Percentiles rank a stretch among this genome's conserved stretches.
These are phyloP conservation scores for Monosporozyma aquatica DNA, from an alignment of 805 yeast genomes.

Conservation along the genomic window DNA sequence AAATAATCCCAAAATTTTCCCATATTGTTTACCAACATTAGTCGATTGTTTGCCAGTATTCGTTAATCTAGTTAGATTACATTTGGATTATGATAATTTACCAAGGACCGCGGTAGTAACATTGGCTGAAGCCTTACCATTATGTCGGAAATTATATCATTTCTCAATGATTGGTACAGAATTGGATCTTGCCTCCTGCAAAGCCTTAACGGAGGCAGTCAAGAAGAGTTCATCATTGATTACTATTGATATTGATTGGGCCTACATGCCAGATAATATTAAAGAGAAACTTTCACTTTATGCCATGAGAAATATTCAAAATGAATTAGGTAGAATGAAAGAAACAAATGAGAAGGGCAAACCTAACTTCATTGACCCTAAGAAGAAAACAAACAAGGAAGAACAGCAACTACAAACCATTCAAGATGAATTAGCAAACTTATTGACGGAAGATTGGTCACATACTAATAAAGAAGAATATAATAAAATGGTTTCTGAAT, in stretches of 20 bases:
- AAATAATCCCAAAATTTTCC: conserved; percentile 64
- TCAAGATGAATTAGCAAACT: conserved; percentile 37
- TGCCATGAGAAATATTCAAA: conserved; percentile 74
- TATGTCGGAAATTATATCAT: conserved; percentile 54
- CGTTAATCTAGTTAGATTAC: conserved; percentile 53
- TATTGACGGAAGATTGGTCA: conserved; percentile 34
- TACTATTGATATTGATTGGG: conserved; percentile 57
- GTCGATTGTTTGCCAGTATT: conserved; percentile 62
- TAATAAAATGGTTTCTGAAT: conserved; percentile 23
- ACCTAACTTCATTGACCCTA: not conserved
- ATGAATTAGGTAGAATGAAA: conserved; percentile 32
- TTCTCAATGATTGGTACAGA: conserved; percentile 62
- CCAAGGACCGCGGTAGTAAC: conserved; percentile 44
- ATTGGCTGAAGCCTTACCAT: conserved; percentile 65
- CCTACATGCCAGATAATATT: conserved; percentile 45
- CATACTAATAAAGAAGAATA: conserved; percentile 18
- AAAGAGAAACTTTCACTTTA: conserved; percentile 64
- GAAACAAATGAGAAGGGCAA: conserved; percentile 1
- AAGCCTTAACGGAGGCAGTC: conserved; percentile 60
- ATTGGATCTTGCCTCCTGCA: conserved; percentile 50
- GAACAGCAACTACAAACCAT: conserved; percentile 48
- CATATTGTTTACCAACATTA: conserved; percentile 43
- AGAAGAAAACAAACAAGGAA: conserved; percentile 4
- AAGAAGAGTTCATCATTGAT: conserved; percentile 53
- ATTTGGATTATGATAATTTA: conserved; percentile 62